Conservation (phyloP, 768 basidiomycete species). For the Tricholoma matsutake region DNA sequence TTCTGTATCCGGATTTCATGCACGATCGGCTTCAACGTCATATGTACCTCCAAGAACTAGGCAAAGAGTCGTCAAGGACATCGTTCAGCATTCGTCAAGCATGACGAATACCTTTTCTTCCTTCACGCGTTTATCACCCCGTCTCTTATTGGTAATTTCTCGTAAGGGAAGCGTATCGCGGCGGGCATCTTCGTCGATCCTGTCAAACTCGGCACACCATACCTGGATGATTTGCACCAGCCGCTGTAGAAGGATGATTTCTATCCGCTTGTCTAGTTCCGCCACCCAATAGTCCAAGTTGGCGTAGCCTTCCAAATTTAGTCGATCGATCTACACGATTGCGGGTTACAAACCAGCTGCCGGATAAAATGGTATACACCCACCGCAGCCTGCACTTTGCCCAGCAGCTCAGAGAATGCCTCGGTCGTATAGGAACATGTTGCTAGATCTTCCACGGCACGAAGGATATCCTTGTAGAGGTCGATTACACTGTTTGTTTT, state of each 20-base stretch:
- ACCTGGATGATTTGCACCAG: constrained; percentile 74
- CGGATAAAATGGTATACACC: constrained; percentile 22
- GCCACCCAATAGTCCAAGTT: constrained; percentile 92
- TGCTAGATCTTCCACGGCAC: constrained; percentile 81
- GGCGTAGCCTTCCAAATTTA: constrained; percentile 94
- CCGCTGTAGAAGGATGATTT: constrained; percentile 72
- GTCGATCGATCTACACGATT: constrained; percentile 70
- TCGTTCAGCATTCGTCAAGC: neutral
- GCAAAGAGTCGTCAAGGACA: neutral
- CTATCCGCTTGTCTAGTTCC: constrained; percentile 80
- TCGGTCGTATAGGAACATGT: constrained; percentile 85
- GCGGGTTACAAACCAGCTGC: neutral
- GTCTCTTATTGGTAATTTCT: constrained; percentile 61
- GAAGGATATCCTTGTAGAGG: constrained; percentile 79
- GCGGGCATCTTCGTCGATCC: constrained; percentile 65
- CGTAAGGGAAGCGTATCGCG: constrained; percentile 49
- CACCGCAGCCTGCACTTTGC: constrained; percentile 82
- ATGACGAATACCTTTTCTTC: constrained; percentile 66
- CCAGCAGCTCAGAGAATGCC: constrained; percentile 75
- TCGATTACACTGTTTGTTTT: constrained; percentile 95
- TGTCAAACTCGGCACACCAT: constrained; percentile 88
- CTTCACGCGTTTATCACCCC: constrained; percentile 67
- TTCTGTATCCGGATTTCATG: constrained; percentile 99
- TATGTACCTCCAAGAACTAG: constrained; percentile 68
- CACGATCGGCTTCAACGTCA: constrained; percentile 81